Evolutionary conservation across 768 basidiomycete species (phyloP), one percentile per base, ranked within the genome.

Genomic region (Asterophora lycoperdoides): DNA sequence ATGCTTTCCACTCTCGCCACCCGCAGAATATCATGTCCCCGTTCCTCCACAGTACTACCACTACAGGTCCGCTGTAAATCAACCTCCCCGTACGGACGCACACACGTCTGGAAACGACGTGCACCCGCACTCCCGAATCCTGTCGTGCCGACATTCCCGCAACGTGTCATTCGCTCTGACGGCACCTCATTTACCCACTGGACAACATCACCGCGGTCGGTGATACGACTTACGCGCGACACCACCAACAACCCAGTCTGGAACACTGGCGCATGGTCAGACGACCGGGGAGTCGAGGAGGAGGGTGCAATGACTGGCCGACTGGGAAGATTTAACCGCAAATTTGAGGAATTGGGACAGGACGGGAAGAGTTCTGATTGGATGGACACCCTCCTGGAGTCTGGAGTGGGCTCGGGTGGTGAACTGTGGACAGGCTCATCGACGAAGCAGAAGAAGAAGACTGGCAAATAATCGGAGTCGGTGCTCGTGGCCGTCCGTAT

Each of bases 221-320:
- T 79, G 32, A 78, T 91, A 39, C 79, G 83, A 32, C 74, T 94
- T 40, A 89, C 92, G 15, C 82, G 92, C 35, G 93, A 95, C 59
- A 84, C 89, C 42, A 89, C 88, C 13, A 96, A 93, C 64, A 84
- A 93, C 59, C 89, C 93, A 1, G 66, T 91, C 5, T 96, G 88
- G 86, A 88, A 89, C 60, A 80, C 86, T 2, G 78, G 79, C 3
- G 68, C 75, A 51, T 73, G 74, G 53, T 69, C 75, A 19, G 72
- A 71, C 49, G 81, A 76, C 35, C 64, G 70, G 26, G 71, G 72
- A 1, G 63, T 83, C 40, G 83, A 83, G 55, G 87, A 87, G 52
- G 88, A 89, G 60, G 80, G 72, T 53, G 81, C 80, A 43, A 78
- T 80, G 41, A 79, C 83, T 1, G 93, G 93, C 6, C 73, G 93